These are phyloP conservation scores for Maudiozyma saulgeensis DNA, from an alignment of 805 yeast genomes.

Conservation along the genomic window DNA sequence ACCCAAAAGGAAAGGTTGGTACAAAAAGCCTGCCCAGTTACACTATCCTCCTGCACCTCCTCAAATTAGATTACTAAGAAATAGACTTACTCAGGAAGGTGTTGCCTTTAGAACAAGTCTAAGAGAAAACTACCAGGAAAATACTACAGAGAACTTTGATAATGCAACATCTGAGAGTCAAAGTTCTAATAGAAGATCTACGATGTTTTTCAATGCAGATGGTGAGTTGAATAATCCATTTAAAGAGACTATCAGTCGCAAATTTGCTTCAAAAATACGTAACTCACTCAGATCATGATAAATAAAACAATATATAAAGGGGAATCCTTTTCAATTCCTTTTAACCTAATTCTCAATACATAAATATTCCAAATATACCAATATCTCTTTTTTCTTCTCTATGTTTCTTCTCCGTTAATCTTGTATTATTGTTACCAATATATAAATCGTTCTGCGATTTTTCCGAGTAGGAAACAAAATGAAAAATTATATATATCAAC, in stretches of 20 bases:
- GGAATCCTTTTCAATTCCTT: too few relatives aligned
- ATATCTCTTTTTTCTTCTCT: too few relatives aligned
- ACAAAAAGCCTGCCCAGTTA: conserved; percentile 28
- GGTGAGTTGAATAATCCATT: conserved; percentile 1
- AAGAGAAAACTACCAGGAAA: conserved; percentile 12
- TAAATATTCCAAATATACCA: too few relatives aligned
- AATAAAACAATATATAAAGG: too few relatives aligned
- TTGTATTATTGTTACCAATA: too few relatives aligned
- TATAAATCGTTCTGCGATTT: too few relatives aligned
- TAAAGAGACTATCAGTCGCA: conserved; percentile 13
- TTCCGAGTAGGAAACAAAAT: too few relatives aligned
- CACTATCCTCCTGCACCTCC: conserved; percentile 28
- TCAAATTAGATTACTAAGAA: conserved; percentile 7
- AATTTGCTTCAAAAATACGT: conserved; percentile 18
- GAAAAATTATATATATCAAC: too few relatives aligned
- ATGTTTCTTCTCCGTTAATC: too few relatives aligned
- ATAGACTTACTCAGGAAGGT: conserved; percentile 26
- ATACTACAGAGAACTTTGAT: conserved; percentile 1
- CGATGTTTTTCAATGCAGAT: conserved; percentile 5
- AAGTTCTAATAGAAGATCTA: not conserved
- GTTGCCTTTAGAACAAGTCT: conserved; percentile 26
- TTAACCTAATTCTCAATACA: too few relatives aligned
- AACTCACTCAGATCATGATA: conserved; percentile 14
- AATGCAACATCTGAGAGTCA: not conserved
- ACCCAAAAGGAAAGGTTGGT: conserved; percentile 30